Conservation (phyloP, 2,329 filamentous ascomycete genomes). For the Cladosporium sp. region DNA sequence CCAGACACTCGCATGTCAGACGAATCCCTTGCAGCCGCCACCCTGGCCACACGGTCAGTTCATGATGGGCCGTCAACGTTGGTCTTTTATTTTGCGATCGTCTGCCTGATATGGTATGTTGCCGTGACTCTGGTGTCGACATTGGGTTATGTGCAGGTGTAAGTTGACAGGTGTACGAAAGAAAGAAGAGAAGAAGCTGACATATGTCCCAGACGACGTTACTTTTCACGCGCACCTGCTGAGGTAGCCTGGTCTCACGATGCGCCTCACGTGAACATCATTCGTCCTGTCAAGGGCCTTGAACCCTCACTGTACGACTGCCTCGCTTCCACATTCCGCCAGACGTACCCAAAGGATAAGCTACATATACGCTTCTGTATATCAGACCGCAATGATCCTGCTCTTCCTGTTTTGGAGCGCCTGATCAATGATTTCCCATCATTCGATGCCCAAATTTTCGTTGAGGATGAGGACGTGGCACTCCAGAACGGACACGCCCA, state of each 20-base stretch:
- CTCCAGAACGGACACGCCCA: constrained; percentile 57
- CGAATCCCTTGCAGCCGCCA: constrained; percentile 28
- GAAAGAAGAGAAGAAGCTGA: constrained; percentile 21
- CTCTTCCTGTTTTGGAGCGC: constrained; percentile 71
- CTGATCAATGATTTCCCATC: constrained; percentile 72
- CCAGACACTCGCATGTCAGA: constrained; percentile 32
- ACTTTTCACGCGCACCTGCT: constrained; percentile 52
- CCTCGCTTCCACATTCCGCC: constrained; percentile 79
- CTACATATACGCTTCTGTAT: constrained; percentile 83
- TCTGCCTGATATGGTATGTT: constrained; percentile 41
- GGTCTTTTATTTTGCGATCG: constrained; percentile 30
- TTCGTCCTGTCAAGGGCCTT: constrained; percentile 89
- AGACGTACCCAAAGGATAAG: constrained; percentile 75
- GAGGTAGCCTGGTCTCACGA: constrained; percentile 40
- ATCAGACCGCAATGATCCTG: constrained; percentile 71
- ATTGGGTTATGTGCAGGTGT: constrained; percentile 64
- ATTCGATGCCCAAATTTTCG: constrained; percentile 70
- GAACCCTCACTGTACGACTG: constrained; percentile 92
- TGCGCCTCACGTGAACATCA: constrained; percentile 82
- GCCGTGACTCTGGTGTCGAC: constrained; percentile 58
- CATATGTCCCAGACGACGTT: constrained; percentile 51
- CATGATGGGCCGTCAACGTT: constrained; percentile 28
- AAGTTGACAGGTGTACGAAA: constrained; percentile 33
- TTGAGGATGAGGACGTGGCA: constrained; percentile 79
- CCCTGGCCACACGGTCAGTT: constrained; percentile 21